Base-by-base conservation (phyloP, 495 filamentous ascomycete genomes). In the Choiromyces venosus region DNA sequence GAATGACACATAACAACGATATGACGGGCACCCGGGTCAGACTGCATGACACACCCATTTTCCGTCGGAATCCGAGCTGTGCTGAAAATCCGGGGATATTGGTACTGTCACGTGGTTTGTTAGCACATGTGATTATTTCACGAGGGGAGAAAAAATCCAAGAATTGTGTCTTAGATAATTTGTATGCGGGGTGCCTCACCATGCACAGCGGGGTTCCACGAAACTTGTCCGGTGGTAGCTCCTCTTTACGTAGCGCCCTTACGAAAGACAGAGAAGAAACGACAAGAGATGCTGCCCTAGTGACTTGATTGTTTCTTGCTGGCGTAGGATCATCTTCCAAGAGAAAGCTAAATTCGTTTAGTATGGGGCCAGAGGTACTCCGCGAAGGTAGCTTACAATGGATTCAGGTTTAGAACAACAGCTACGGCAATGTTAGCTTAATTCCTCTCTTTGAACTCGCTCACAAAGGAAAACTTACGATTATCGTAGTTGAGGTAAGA, bases 401-500 rank as follows among this genome's bases (percentile, higher is more conserved):
- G 95, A 79, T 99, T 99, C 74, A 99, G 85, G 84, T 99, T 98
- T 70, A 99, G 87, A 64, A 99, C 95, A 44, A 99, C 95, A 18
- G 95, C 86, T 87, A 44, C 38, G 42, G 29, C 14, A n/a, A n/a
- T 67, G 61, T 78, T 36, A 80, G 78, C 42, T 36, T 46, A 68
- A 25, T 64, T 77, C 10, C 25, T 61, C 52, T 46, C 35, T 38
- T 39, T 1, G 33, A 46, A 33, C 37, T 42, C 2, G 25, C 36
- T 44, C 38, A 37, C 35, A 68, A 68, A 42, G 19, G 18, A 36
- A 37, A 71, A 78, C 86, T 83, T 77, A 87, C 86, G 93, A 81
- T 97, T 99, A 83, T 99, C 95, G 81, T 91, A 99, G 82, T 98
- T 98, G 66, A 98, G 85, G 81, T 97, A 99, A 39, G 95, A 98